Base-by-base conservation (phyloP, 1,139 yeast genomes). In the Meyerozyma guilliermondii region DNA sequence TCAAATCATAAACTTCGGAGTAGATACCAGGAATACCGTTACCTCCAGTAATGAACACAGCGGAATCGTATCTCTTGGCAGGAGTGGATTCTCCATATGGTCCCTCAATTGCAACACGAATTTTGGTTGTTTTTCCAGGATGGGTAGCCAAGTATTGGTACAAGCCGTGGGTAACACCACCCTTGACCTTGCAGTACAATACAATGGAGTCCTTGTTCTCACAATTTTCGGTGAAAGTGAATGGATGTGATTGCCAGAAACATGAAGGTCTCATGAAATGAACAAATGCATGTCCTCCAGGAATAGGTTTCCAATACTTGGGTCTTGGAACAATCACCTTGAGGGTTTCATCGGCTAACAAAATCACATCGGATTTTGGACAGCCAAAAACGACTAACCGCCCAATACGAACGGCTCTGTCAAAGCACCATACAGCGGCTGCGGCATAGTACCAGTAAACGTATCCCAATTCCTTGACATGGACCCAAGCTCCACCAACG, bases 261-360 rank as follows among this genome's bases (percentile, higher is more conserved):
- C 60, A 53, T 13, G 46, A 42, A 22, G 57, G 58, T 9, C 60
- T 54, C 30, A 73, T 43, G 53, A 78, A 76, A 48, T 74, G 68
- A 33, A 78, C 60, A 44, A 71, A 78, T 0, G 77, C 80, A 53
- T 76, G 79, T 1, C 78, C 75, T 35, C 81, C 81, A 8, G 79
- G 76, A 37, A 60, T 53, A 1, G 72, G 52, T 16, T 59, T 54
- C 78, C 78, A 75, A 45, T 61, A 56, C 2, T 35, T 52, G 50
- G 77, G 75, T 39, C 60, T 69, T 2, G 76, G 73, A 4, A 74
- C 60, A 3, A 57, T 52, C 3, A 74, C 63, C 49, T 66, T 66
- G 22, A 74, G 59, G 2, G 76, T 67, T 46, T 71, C 76, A 36
- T 61, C 66, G 1, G 66, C 58, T 33, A 66, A 48, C 31, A 74